These are phyloP conservation scores for Beta corolliflora DNA, from an alignment of 179 eudicot species.

Conservation along the genomic window DNA sequence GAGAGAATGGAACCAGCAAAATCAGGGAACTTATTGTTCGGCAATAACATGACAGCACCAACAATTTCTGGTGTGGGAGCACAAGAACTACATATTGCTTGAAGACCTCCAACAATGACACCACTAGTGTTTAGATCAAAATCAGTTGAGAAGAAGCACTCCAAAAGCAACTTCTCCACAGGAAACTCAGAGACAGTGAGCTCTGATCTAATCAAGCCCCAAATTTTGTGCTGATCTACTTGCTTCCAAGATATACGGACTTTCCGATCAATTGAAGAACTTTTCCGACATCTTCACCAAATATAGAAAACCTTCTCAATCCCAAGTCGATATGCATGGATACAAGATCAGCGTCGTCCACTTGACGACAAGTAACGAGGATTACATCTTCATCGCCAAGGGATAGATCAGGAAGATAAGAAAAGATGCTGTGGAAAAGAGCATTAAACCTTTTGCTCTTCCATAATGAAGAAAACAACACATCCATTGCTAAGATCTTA, in stretches of 20 bases:
- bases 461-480: conserved; percentile 36
- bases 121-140: conserved; percentile 26
- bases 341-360: conserved; percentile 36
- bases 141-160: conserved; percentile 36
- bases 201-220: conserved; percentile 46
- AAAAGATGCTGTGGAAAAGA: conserved; percentile 32
- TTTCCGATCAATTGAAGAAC: conserved; percentile 28
- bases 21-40: conserved; percentile 33
- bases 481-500: conserved; percentile 31
- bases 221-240: conserved; percentile 35
- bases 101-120: conserved; percentile 33
- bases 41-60: conserved; percentile 44
- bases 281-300: conserved; percentile 34
- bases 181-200: conserved; percentile 35
- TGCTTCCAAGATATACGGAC: conserved; percentile 37
- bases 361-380: conserved; percentile 33
- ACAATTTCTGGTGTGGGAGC: conserved; percentile 50
- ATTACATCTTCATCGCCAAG: conserved; percentile 34
- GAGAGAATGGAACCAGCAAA: conserved; percentile 46
- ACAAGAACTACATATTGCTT: conserved; percentile 32
- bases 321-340: conserved; percentile 36
- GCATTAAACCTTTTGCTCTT: conserved; percentile 20
- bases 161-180: conserved; percentile 42
- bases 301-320: conserved; percentile 37
- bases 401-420: conserved; percentile 38